Percentiles rank a stretch among this genome's conserved stretches.
phyloP scores from a whole-genome alignment of 139 green algal species.

The Nannochloris sp. region DNA sequence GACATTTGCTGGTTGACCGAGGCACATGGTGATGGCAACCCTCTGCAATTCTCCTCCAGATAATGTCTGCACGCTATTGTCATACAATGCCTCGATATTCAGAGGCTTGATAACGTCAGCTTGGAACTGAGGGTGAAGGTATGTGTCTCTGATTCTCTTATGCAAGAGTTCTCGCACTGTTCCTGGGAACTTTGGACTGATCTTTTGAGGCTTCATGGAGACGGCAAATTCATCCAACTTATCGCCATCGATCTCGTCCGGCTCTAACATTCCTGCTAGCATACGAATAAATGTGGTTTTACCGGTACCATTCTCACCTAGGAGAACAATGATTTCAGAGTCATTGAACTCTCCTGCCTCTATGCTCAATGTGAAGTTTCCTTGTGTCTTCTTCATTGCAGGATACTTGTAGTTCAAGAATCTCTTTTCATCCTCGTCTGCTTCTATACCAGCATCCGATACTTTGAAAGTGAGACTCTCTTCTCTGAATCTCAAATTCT shows the following conservation, averaged over 20 bases:
- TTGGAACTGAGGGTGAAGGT: slow-evolving; percentile 89
- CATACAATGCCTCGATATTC: slow-evolving; percentile 85
- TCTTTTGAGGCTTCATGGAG: slow-evolving; percentile 99
- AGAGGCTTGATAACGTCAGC: slow-evolving; percentile 87
- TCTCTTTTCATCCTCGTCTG: slow-evolving; percentile 68
- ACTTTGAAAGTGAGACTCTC: slow-evolving; percentile 96
- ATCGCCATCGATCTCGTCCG: slow-evolving; percentile 38
- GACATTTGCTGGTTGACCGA: slow-evolving; percentile 90
- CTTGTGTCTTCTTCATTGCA: slow-evolving; percentile 82
- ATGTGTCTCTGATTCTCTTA: slow-evolving; percentile 87
- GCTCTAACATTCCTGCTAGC: slow-evolving; percentile 76
- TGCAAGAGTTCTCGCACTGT: slow-evolving; percentile 85
- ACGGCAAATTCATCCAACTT: slow-evolving; percentile 84
- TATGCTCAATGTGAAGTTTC: slow-evolving; percentile 52
- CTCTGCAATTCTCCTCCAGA: slow-evolving; percentile 88
- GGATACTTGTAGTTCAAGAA: slow-evolving; percentile 89
- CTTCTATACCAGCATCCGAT: slow-evolving; percentile 42
- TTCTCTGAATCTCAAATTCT: slow-evolving; percentile 97
- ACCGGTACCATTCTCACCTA: slow-evolving; percentile 96
- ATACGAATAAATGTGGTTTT: slow-evolving; percentile 99
- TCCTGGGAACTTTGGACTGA: slow-evolving; percentile 91
- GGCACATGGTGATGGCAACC: slow-evolving; percentile 87
- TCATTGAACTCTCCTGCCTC: slow-evolving; percentile 88
- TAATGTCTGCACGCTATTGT: slow-evolving; percentile 91
- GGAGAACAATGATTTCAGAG: slow-evolving; percentile 94